Conservation (phyloP, 805 yeast genomes). For the Ogataea naganishii region DNA sequence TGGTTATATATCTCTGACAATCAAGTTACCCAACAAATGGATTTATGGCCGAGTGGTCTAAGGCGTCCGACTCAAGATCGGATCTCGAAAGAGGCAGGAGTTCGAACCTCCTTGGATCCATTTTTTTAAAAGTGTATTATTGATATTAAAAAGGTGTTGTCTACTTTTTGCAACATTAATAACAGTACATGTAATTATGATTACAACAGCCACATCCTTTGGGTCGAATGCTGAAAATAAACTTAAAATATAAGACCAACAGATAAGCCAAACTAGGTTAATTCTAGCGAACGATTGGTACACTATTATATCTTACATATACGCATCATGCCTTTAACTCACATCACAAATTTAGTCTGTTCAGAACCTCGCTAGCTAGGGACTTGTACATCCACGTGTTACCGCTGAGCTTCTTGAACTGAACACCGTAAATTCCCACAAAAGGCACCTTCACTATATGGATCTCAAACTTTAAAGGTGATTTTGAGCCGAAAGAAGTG, state of each 20-base stretch:
- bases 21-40: constrained; percentile 5
- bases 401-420: constrained; percentile 87
- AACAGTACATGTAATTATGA: too few relatives aligned
- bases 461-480: constrained; percentile 82
- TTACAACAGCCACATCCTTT: too few relatives aligned
- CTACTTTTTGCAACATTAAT: too few relatives aligned
- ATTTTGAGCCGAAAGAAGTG: too few relatives aligned
- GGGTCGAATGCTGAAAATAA: too few relatives aligned
- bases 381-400: constrained; percentile 94
- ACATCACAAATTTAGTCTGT: constrained; percentile 52
- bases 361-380: constrained; percentile 76
- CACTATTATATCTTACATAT: too few relatives aligned
- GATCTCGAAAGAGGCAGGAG: constrained; percentile 23
- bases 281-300: too few relatives aligned
- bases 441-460: constrained; percentile 88
- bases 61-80: constrained; percentile 23
- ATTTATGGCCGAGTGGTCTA: constrained; percentile 22
- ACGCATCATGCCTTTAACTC: too few relatives aligned
- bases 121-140: constrained; percentile 5
- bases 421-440: constrained; percentile 86
- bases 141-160: constrained; percentile 5
- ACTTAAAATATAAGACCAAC: not conserved
- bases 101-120: constrained; percentile 24
- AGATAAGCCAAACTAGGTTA: not conserved
- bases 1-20: too few relatives aligned